phyloP scores from a whole-genome alignment of 2,329 filamentous ascomycete genomes.

The Scolecobasidium constrictum region DNA sequence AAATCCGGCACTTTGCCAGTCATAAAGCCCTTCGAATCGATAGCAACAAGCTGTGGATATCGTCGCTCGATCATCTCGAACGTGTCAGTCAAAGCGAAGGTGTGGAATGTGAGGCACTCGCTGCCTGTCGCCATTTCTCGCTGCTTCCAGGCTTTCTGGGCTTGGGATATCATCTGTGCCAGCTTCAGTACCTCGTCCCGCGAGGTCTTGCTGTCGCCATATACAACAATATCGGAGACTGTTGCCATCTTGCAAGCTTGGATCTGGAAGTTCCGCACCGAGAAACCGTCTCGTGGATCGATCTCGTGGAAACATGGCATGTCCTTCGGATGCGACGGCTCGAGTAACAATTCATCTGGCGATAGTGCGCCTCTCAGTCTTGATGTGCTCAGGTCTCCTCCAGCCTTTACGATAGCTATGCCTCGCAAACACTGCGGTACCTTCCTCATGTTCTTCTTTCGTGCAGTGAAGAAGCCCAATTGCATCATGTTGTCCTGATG shows the following conservation, averaged over 20 bases:
- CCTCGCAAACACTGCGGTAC: conserved; percentile 68
- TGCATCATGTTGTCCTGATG: conserved; percentile 85
- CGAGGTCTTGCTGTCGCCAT: conserved; percentile 59
- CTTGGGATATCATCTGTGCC: conserved; percentile 54
- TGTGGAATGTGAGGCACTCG: conserved; percentile 62
- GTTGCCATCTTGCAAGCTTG: conserved; percentile 80
- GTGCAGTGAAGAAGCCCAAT: conserved; percentile 75
- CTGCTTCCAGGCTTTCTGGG: conserved; percentile 65
- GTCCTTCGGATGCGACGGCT: conserved; percentile 13
- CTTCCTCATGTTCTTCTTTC: conserved; percentile 58
- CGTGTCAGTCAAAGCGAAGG: conserved; percentile 59
- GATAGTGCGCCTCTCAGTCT: conserved; percentile 81
- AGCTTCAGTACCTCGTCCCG: conserved; percentile 55
- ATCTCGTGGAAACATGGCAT: conserved; percentile 59
- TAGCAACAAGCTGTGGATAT: conserved; percentile 59
- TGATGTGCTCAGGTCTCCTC: conserved; percentile 61
- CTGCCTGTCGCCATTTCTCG: conserved; percentile 45
- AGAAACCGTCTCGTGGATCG: conserved; percentile 85
- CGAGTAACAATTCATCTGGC: conserved; percentile 65
- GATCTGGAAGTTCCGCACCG: conserved; percentile 94
- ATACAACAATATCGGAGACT: conserved; percentile 86
- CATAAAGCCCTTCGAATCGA: conserved; percentile 59
- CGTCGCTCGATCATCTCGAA: conserved; percentile 63
- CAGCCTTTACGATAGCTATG: conserved; percentile 79
- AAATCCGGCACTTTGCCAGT: conserved; percentile 81